phyloP scores from a whole-genome alignment of 2,329 filamentous ascomycete species.

The Cucurbitaria berberidis region DNA sequence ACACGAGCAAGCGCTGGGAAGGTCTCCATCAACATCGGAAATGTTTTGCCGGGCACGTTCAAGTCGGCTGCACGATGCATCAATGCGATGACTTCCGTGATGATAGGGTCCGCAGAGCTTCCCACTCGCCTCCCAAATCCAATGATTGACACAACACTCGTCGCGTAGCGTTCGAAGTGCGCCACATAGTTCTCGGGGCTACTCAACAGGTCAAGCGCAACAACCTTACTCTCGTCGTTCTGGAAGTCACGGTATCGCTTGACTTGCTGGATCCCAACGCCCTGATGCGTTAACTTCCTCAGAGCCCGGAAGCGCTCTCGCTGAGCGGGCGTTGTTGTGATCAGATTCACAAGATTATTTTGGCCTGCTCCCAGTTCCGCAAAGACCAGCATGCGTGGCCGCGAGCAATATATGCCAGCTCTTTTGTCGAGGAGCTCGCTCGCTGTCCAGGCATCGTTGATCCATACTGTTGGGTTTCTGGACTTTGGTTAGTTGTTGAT shows the following conservation, averaged over 20 bases:
- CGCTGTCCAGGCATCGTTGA: conserved; percentile 56
- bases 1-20: conserved; percentile 62
- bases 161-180: conserved; percentile 62
- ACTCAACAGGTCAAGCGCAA: conserved; percentile 56
- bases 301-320: conserved; percentile 41
- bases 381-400: conserved; percentile 56
- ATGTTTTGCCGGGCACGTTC: conserved; percentile 57
- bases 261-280: conserved; percentile 58
- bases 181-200: conserved; percentile 58
- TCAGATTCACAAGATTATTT: conserved; percentile 46
- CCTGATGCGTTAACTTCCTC: conserved; percentile 44
- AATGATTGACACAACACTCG: conserved; percentile 62
- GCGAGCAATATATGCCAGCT: conserved; percentile 59
- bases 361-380: conserved; percentile 47
- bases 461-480: conserved; percentile 48
- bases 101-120: conserved; percentile 60
- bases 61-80: conserved; percentile 65
- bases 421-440: conserved; percentile 62
- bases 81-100: conserved; percentile 64
- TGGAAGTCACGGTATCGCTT: conserved; percentile 63
- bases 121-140: conserved; percentile 62
- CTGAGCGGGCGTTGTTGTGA: conserved; percentile 36
- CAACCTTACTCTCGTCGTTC: conserved; percentile 63
- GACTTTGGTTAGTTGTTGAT: conserved; percentile 36
- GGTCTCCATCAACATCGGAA: conserved; percentile 65